Evolutionary conservation across 23 red algal genomes (phyloP).

Genomic region (Gracilaria caudata): DNA sequence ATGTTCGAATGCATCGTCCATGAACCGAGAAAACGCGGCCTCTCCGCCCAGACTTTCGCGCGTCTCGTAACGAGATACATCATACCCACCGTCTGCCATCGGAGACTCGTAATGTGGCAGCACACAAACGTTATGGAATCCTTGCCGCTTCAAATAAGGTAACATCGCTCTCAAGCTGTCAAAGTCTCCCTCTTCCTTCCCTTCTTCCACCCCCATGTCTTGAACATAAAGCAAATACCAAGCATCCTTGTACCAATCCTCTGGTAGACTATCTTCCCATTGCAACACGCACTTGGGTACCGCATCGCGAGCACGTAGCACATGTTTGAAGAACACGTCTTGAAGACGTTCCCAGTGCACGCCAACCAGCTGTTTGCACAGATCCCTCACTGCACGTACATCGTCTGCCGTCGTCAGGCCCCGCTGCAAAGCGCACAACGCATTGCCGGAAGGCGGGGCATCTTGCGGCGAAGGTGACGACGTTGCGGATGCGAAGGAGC

Average conservation of each 20-base stretch:
- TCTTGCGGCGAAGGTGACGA: background rate
- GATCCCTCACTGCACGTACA: background rate
- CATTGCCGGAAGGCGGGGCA: background rate
- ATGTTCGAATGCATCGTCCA: conserved; percentile 52
- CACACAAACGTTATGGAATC: conserved; percentile 88
- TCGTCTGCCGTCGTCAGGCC: conserved; percentile 15
- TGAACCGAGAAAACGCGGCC: conserved; percentile 74
- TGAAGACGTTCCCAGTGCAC: conserved; percentile 60
- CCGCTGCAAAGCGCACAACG: background rate
- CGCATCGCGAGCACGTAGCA: conserved; percentile 38
- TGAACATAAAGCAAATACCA: conserved; percentile 95
- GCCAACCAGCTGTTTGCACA: conserved; percentile 9
- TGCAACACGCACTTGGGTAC: conserved; percentile 27
- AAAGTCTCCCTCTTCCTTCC: conserved; percentile 37
- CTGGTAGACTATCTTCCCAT: conserved; percentile 60
- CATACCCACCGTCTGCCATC: conserved; percentile 88
- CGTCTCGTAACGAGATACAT: conserved; percentile 71
- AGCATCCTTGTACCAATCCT: conserved; percentile 93
- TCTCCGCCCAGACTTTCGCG: conserved; percentile 77
- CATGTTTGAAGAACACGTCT: conserved; percentile 54
- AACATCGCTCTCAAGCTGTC: conserved; percentile 71
- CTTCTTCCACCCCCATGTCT: conserved; percentile 67
- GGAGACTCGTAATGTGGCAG: conserved; percentile 92
- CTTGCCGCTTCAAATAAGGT: conserved; percentile 75
- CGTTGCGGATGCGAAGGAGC: background rate